Conservation (phyloP, 306 rosid species). For the Cicer chorassanicum region DNA sequence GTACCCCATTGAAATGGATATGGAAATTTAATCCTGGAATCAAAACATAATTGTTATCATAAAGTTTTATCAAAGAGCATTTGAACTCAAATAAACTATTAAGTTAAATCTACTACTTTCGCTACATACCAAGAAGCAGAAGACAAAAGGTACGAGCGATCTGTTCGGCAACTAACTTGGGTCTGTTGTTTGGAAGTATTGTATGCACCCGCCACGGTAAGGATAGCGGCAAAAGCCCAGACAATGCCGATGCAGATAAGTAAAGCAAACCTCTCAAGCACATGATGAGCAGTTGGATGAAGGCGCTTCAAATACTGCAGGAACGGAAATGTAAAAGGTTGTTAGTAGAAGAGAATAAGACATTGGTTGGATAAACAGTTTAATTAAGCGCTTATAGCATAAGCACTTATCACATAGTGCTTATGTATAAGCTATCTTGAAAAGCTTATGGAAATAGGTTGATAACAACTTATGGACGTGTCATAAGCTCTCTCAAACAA, state of each 20-base stretch:
- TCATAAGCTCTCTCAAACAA: no score
- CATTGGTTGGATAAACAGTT: no score
- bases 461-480: no score
- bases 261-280: conserved; percentile 74
- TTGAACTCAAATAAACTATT: neutral
- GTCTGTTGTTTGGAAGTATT: conserved; percentile 59
- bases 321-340: neutral
- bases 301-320: conserved; percentile 67
- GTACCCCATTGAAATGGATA: conserved; percentile 98
- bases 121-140: conserved; percentile 79
- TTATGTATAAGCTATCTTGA: no score
- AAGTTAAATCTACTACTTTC: neutral
- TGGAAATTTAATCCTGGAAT: conserved; percentile 77
- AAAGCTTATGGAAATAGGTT: no score
- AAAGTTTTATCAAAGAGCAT: conserved; percentile 8
- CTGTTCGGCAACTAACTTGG: conserved; percentile 75
- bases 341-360: conserved; percentile 2
- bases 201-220: conserved; percentile 85
- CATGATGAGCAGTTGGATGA: conserved; percentile 41
- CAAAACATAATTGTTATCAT: conserved; percentile 10
- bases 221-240: conserved; percentile 91
- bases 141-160: conserved; percentile 69
- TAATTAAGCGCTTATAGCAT: no score
- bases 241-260: conserved; percentile 69
- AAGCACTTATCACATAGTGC: no score